A percentile compares a stretch with the other conserved stretches of the same genome.
These are phyloP conservation scores for Lasiosphaeria miniovina DNA, from an alignment of 495 filamentous ascomycete genomes.

Conservation along the genomic window DNA sequence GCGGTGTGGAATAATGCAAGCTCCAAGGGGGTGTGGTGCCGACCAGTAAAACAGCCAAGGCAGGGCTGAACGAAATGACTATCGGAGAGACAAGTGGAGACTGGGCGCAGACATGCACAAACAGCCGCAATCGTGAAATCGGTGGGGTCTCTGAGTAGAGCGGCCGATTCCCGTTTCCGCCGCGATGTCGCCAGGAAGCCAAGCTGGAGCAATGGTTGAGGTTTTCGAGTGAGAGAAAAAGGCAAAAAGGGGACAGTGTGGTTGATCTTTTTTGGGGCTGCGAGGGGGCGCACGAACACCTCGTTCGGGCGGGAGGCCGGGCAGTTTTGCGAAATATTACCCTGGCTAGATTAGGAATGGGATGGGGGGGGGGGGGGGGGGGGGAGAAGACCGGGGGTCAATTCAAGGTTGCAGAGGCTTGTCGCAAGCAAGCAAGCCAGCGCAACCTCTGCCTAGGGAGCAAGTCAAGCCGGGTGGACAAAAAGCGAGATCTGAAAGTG, in stretches of 20 bases:
- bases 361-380: slow-evolving; percentile 7
- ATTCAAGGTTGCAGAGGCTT: slow-evolving; percentile 20
- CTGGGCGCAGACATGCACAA: slow-evolving; percentile 17
- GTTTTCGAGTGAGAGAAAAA: not conserved
- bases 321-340: slow-evolving; percentile 31
- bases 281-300: slow-evolving; percentile 15
- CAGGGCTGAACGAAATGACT: slow-evolving; percentile 37
- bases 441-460: not conserved
- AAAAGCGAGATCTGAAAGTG: too few relatives aligned
- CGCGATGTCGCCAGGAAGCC: slow-evolving; percentile 3
- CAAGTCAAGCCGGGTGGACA: not conserved
- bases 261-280: slow-evolving; percentile 3
- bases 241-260: slow-evolving; percentile 12
- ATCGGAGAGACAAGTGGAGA: slow-evolving; percentile 31
- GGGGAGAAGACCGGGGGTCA: slow-evolving; percentile 9
- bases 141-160: not conserved
- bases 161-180: not conserved
- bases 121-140: slow-evolving; percentile 10
- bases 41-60: slow-evolving; percentile 36
- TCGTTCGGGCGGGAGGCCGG: slow-evolving; percentile 22
- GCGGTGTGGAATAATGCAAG: slow-evolving; percentile 30
- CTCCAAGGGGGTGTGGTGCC: slow-evolving; percentile 32
- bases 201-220: slow-evolving; percentile 6
- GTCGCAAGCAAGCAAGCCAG: not conserved
- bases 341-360: slow-evolving; percentile 23